Percentiles rank a stretch among this genome's conserved stretches.
Conservation (phyloP, 495 filamentous ascomycete genomes). For the Xylaria castorea region DNA sequence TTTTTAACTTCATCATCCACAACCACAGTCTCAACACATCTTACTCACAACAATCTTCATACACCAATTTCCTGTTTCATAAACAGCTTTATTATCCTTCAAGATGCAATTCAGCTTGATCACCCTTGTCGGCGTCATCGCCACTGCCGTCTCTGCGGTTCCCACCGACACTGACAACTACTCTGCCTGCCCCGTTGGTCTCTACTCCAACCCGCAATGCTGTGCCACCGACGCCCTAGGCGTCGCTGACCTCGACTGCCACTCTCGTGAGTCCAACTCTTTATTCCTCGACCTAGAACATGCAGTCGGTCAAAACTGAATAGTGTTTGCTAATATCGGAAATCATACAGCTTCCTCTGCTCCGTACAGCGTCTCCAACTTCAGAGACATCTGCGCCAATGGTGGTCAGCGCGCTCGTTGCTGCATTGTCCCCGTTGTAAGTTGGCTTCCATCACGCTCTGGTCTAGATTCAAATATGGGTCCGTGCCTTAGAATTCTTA, state of each 20-base stretch:
- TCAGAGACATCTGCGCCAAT: slow-evolving; percentile 22
- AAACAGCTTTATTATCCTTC: neutral
- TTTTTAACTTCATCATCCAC: neutral
- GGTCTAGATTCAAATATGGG: neutral
- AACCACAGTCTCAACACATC: neutral
- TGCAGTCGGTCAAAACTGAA: neutral
- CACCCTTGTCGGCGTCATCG: neutral
- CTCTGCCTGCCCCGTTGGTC: too few species aligned
- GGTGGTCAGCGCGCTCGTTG: slow-evolving; percentile 26
- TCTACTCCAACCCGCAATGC: slow-evolving; percentile 39
- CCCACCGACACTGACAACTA: too few species aligned
- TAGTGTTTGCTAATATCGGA: neutral
- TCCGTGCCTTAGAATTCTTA: neutral
- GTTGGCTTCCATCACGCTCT: neutral
- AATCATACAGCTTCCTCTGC: slow-evolving; percentile 7
- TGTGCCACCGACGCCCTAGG: slow-evolving; percentile 54
- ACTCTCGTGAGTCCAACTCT: slow-evolving; percentile 41
- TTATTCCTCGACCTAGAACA: neutral
- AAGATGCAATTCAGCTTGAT: slow-evolving; percentile 18
- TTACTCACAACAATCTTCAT: neutral
- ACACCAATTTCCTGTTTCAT: neutral
- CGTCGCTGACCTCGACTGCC: slow-evolving; percentile 52
- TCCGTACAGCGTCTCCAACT: slow-evolving; percentile 19
- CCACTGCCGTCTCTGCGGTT: neutral
- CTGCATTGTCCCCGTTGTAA: slow-evolving; percentile 32